phyloP scores from a whole-genome alignment of 2,329 filamentous ascomycete species.

The Mollisia scopiformis region DNA sequence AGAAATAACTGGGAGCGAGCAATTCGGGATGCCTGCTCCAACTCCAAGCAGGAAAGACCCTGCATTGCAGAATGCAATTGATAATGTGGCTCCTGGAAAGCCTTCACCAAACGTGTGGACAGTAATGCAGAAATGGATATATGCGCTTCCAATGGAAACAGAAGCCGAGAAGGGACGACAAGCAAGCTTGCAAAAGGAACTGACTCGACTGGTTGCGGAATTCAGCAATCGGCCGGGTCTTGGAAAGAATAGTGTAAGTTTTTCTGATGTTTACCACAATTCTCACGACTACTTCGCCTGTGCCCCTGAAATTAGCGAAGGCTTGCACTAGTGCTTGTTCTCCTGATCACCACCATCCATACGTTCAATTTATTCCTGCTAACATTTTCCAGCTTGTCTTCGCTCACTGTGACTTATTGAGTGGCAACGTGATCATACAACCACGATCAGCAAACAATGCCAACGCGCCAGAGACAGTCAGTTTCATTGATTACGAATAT shows the following conservation, averaged over 20 bases:
- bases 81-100: conserved; percentile 63
- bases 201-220: conserved; percentile 69
- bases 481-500: conserved; percentile 99
- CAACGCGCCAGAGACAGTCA: conserved; percentile 55
- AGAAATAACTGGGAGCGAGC: conserved; percentile 42
- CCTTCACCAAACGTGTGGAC: conserved; percentile 90
- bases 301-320: background rate
- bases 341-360: background rate
- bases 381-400: conserved; percentile 71
- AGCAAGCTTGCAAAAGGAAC: conserved; percentile 71
- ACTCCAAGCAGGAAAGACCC: conserved; percentile 38
- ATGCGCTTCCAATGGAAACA: conserved; percentile 76
- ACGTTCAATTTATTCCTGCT: conserved; percentile 17
- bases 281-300: background rate
- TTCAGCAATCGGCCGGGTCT: conserved; percentile 79
- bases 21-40: conserved; percentile 31
- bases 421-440: conserved; percentile 91
- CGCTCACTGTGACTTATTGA: conserved; percentile 93
- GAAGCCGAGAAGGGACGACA: conserved; percentile 70
- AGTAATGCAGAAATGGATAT: conserved; percentile 94
- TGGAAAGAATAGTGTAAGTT: conserved; percentile 71
- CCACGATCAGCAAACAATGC: conserved; percentile 44
- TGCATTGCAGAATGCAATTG: conserved; percentile 47
- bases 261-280: background rate
- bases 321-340: background rate